Evolutionary conservation across 441 rosid species (phyloP), one percentile per base, ranked within the genome.

Genomic region (Gossypium armourianum): DNA sequence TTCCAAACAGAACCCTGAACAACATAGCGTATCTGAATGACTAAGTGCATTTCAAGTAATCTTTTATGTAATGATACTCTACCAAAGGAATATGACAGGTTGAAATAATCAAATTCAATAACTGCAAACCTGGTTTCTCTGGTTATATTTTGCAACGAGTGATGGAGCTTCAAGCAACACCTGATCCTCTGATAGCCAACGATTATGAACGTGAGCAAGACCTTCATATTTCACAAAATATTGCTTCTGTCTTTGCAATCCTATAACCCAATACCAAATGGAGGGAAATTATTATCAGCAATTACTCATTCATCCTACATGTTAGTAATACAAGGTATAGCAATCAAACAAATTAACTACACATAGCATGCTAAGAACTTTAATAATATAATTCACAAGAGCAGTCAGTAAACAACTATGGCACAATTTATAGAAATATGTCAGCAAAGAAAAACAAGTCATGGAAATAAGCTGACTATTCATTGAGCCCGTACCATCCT

Each of bases 1-100:
- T 76, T 83, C 88, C 88, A 84, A 47, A 19, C 75, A 24, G 54
- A 57, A 70, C 17, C 69, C 91, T 85, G 78, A 72, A 76, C 32
- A 77, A 50, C 64, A 68, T 0, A 69, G 59, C 52, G 49, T 2
- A 29, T 19, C n/a, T 55, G 16, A 28, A 32, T 68, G 43, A 68
- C 61, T 68, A 68, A 28, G 32, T 28, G 56, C 23, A 24, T 68
- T 57, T 3, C 67, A 40, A 62, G 68, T 62, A 62, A 40, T n/a
- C 16, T 21, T 21, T n/a, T 45, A 21, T n/a, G 32, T 45, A 64
- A 21, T 47, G 20, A 23, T 45, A 3, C 12, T 47, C 54, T 1
- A 23, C 57, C 71, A 19, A 12, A 66, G 20, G 21, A 53, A 17
- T 70, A 62, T 12, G 23, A 49, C 26, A 4, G 36, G 26, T 13